Conservation (phyloP, 1,284 basidiomycete species). For the Cutaneotrichosporon curvatum region DNA sequence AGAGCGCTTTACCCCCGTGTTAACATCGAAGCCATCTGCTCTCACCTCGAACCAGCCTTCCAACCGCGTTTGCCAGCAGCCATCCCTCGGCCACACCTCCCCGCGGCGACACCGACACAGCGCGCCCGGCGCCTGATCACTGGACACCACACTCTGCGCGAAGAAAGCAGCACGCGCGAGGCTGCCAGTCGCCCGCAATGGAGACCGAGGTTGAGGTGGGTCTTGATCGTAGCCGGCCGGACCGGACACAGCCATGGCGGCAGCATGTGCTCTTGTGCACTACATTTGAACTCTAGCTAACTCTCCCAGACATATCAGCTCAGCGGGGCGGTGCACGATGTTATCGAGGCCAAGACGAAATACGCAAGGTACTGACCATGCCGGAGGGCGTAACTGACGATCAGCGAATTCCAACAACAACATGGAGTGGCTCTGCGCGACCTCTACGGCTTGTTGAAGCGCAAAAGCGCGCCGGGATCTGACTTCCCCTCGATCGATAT, state of each 20-base stretch:
- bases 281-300: not conserved
- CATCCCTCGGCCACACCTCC: not conserved
- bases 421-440: slow-evolving; percentile 28
- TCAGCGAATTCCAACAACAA: slow-evolving; percentile 21
- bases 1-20: no score
- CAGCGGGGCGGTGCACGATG: slow-evolving; percentile 26
- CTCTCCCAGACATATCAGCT: slow-evolving; percentile 19
- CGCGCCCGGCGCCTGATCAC: not conserved
- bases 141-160: not conserved
- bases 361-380: slow-evolving; percentile 17
- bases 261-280: no score
- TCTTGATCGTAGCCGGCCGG: not conserved
- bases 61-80: no score
- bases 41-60: no score
- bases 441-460: slow-evolving; percentile 29
- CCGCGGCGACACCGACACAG: not conserved
- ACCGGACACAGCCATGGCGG: no score
- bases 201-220: slow-evolving; percentile 21
- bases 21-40: no score
- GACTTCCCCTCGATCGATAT: slow-evolving; percentile 23
- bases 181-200: slow-evolving; percentile 18
- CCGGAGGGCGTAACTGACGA: not conserved
- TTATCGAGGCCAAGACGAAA: slow-evolving; percentile 21
- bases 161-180: slow-evolving; percentile 5
- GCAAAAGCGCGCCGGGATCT: slow-evolving; percentile 13